A percentile compares a stretch with the other conserved stretches of the same genome.
These are phyloP conservation scores for Dendrothele bispora DNA, from an alignment of 768 basidiomycete genomes.

Conservation along the genomic window DNA sequence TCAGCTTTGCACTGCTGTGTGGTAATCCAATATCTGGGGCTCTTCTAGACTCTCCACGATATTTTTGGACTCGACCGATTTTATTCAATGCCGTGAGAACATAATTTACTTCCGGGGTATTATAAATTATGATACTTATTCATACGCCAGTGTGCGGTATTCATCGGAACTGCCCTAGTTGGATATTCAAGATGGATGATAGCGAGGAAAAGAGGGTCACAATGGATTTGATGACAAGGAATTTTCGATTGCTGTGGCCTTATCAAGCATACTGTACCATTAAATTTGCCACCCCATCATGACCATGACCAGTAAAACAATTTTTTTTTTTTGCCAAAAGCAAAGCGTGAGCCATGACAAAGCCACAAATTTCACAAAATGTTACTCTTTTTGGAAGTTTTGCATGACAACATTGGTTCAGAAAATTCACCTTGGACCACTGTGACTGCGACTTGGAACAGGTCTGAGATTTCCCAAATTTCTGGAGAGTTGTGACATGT, in stretches of 20 bases:
- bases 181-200: background rate
- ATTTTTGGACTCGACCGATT: background rate
- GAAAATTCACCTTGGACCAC: too few species aligned
- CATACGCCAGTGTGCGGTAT: background rate
- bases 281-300: too few species aligned
- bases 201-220: background rate
- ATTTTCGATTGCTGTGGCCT: background rate
- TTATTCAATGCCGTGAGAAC: background rate
- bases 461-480: too few species aligned
- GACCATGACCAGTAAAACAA: too few species aligned
- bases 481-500: too few species aligned
- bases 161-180: constrained; percentile 1
- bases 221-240: constrained; percentile 1
- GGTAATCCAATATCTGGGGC: constrained; percentile 1
- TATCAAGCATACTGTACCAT: too few species aligned
- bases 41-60: background rate
- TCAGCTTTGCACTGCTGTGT: background rate
- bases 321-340: too few species aligned
- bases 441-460: too few species aligned
- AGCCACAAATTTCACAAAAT: too few species aligned
- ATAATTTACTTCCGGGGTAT: background rate
- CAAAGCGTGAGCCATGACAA: too few species aligned
- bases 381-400: too few species aligned
- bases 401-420: too few species aligned
- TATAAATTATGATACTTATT: background rate